These are phyloP conservation scores for Arctium lappa DNA, from an alignment of 129 eudicot species.

Conservation along the genomic window DNA sequence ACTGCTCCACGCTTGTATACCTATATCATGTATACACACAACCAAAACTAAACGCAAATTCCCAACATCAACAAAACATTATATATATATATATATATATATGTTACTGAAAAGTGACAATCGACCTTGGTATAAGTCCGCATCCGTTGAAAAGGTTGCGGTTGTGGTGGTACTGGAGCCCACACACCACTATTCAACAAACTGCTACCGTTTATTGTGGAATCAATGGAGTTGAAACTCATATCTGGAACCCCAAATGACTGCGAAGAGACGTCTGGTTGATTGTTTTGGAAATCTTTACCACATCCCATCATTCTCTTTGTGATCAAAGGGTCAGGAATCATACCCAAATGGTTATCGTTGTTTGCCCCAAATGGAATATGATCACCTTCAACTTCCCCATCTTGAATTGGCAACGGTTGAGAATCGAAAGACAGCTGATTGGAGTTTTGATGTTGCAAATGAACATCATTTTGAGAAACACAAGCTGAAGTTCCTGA, in stretches of 20 bases:
- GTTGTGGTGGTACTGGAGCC: slow-evolving; percentile 69
- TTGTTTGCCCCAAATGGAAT: slow-evolving; percentile 40
- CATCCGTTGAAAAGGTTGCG: slow-evolving; percentile 60
- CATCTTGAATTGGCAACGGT: slow-evolving; percentile 55
- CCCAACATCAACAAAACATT: background rate
- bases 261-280: slow-evolving; percentile 79
- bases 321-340: slow-evolving; percentile 61
- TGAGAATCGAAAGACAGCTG: slow-evolving; percentile 63
- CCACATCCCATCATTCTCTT: slow-evolving; percentile 62
- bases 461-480: slow-evolving; percentile 66
- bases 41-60: background rate
- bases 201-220: slow-evolving; percentile 61
- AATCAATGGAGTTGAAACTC: slow-evolving; percentile 82
- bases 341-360: slow-evolving; percentile 56
- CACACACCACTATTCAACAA: slow-evolving; percentile 67
- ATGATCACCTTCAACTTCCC: slow-evolving; percentile 48
- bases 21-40: slow-evolving; percentile 31
- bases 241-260: slow-evolving; percentile 95
- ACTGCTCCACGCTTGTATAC: slow-evolving; percentile 96
- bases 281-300: slow-evolving; percentile 53
- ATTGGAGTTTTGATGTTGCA: slow-evolving; percentile 45
- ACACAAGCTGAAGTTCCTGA: slow-evolving; percentile 81
- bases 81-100: too few species aligned
- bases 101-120: background rate
- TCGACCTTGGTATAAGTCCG: slow-evolving; percentile 91